Percentiles rank a stretch among this genome's conserved stretches.
Conservation (phyloP, 2,329 filamentous ascomycete genomes). For the Helicocarpus griseus region DNA sequence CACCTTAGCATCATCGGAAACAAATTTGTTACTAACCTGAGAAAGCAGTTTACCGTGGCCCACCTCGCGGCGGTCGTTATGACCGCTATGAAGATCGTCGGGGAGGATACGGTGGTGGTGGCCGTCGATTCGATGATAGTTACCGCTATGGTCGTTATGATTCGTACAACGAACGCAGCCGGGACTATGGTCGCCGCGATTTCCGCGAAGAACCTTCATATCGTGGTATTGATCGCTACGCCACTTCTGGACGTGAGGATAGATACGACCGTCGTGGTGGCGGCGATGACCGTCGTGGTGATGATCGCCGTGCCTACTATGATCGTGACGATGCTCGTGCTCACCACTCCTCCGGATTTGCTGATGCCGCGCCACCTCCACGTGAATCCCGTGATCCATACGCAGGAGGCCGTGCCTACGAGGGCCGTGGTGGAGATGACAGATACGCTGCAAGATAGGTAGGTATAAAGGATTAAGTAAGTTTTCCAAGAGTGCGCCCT, state of each 20-base stretch:
- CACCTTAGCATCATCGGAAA: background rate
- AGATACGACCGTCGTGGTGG: slow-evolving; percentile 32
- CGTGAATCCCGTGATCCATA: slow-evolving; percentile 29
- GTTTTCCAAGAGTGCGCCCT: slow-evolving; percentile 9
- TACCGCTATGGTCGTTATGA: slow-evolving; percentile 38
- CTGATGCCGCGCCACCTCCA: slow-evolving; percentile 26
- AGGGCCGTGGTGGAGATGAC: slow-evolving; percentile 29
- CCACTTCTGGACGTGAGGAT: slow-evolving; percentile 34
- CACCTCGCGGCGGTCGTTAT: slow-evolving; percentile 35
- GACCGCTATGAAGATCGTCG: slow-evolving; percentile 41
- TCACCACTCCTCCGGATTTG: slow-evolving; percentile 36
- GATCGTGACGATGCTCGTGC: slow-evolving; percentile 41
- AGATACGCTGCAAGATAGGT: slow-evolving; percentile 34
- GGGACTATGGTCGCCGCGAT: slow-evolving; percentile 13
- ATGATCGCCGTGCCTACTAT: slow-evolving; percentile 42
- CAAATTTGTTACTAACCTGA: slow-evolving; percentile 17
- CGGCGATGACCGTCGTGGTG: slow-evolving; percentile 36
- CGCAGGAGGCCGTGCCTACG: slow-evolving; percentile 27
- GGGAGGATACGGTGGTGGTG: slow-evolving; percentile 33
- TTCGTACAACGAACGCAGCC: slow-evolving; percentile 43
- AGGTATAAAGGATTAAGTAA: slow-evolving; percentile 14
- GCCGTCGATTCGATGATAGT: slow-evolving; percentile 34
- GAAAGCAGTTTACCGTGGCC: slow-evolving; percentile 37
- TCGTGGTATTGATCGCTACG: slow-evolving; percentile 48
- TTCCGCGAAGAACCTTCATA: slow-evolving; percentile 21